These are phyloP conservation scores for Pichia sp. DNA, from an alignment of 1,139 yeast genomes.

Conservation along the genomic window DNA sequence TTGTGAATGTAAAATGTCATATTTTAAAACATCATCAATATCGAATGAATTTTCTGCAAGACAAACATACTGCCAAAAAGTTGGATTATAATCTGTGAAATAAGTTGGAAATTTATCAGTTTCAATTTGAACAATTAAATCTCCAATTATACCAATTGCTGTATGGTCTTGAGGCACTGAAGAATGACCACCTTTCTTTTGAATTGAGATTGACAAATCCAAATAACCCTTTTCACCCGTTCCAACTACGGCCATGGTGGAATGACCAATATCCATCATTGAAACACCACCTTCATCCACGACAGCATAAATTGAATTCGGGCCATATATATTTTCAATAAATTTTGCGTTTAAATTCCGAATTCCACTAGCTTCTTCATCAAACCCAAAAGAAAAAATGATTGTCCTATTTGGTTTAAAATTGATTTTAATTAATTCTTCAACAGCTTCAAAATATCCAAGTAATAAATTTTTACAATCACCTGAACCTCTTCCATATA, in stretches of 20 bases:
- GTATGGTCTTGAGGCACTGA: slow-evolving; percentile 45
- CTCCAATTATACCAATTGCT: slow-evolving; percentile 40
- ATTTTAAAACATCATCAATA: slow-evolving; percentile 31
- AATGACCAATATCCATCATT: slow-evolving; percentile 30
- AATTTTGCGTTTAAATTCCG: slow-evolving; percentile 29
- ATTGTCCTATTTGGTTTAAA: slow-evolving; percentile 40
- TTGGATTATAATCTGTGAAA: slow-evolving; percentile 38
- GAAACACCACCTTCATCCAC: slow-evolving; percentile 43
- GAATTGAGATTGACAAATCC: slow-evolving; percentile 35
- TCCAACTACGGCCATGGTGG: slow-evolving; percentile 37
- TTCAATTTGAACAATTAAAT: slow-evolving; percentile 37
- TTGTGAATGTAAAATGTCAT: slow-evolving; percentile 36
- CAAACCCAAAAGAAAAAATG: slow-evolving; percentile 42
- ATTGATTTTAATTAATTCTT: slow-evolving; percentile 34
- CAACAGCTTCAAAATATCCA: slow-evolving; percentile 39
- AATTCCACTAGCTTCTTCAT: slow-evolving; percentile 40
- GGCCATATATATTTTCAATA: slow-evolving; percentile 34
- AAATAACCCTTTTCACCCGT: slow-evolving; percentile 45
- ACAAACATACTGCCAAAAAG: slow-evolving; percentile 38
- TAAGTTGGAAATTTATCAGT: slow-evolving; percentile 32
- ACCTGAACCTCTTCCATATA: slow-evolving; percentile 43
- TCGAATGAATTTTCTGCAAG: slow-evolving; percentile 36
- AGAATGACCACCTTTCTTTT: slow-evolving; percentile 45
- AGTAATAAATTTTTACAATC: slow-evolving; percentile 43
- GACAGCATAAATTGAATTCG: slow-evolving; percentile 36